phyloP scores from a whole-genome alignment of 208 protist species.

The Crithidia brevicula region DNA sequence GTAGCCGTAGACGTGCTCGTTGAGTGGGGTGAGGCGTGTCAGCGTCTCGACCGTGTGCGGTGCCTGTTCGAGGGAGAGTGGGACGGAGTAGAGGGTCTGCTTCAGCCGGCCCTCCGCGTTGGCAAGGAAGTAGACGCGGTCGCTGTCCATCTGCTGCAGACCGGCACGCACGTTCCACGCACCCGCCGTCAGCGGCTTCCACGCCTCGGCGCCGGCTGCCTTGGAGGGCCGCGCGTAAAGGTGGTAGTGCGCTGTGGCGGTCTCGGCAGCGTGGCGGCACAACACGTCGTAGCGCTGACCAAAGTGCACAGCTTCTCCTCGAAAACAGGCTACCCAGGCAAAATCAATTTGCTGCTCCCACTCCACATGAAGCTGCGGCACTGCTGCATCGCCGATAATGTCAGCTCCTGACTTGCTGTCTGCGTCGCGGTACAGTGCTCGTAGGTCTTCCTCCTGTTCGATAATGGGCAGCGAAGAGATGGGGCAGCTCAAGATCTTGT shows the following conservation, averaged over 20 bases:
- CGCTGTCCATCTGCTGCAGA: slow-evolving; percentile 17
- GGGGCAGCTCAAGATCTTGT: slow-evolving; percentile 60
- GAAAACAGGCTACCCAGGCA: slow-evolving; percentile 75
- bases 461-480: slow-evolving; percentile 56
- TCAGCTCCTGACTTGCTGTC: slow-evolving; percentile 20
- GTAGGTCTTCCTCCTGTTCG: slow-evolving; percentile 34
- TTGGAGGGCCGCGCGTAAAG: slow-evolving; percentile 45
- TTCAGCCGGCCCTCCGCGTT: slow-evolving; percentile 66
- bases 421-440: slow-evolving; percentile 26
- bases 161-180: slow-evolving; percentile 70
- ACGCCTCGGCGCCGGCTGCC: slow-evolving; percentile 26
- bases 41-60: slow-evolving; percentile 34
- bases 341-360: slow-evolving; percentile 70
- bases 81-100: slow-evolving; percentile 57
- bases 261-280: slow-evolving; percentile 58
- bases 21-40: slow-evolving; percentile 40
- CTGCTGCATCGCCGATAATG: slow-evolving; percentile 10
- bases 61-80: slow-evolving; percentile 26
- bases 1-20: slow-evolving; percentile 70
- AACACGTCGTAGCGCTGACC: slow-evolving; percentile 59
- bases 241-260: slow-evolving; percentile 64
- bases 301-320: slow-evolving; percentile 54
- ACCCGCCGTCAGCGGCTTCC: slow-evolving; percentile 68
- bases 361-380: slow-evolving; percentile 36
- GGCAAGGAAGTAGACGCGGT: slow-evolving; percentile 63